Evolutionary conservation across 108 stramenopile species (phyloP).

Genomic region (Thalassiosira profunda): DNA sequence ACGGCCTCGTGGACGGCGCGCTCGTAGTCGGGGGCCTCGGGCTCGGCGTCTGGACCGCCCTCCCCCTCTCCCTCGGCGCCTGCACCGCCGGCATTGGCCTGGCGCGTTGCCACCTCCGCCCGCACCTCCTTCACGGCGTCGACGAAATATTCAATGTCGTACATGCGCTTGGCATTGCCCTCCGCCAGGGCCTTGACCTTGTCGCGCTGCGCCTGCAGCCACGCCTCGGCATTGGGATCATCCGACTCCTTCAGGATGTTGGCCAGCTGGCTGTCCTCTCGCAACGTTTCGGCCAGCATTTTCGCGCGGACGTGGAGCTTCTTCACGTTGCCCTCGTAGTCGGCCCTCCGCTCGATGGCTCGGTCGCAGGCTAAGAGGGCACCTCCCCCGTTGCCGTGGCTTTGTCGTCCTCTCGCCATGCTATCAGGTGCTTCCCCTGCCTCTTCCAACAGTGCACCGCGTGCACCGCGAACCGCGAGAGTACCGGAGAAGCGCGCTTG

Average conservation of each 20-base stretch:
- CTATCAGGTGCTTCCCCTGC: no score
- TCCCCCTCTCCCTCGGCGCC: neutral
- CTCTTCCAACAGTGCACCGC: no score
- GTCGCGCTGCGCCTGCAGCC: conserved; percentile 40
- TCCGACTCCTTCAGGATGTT: conserved; percentile 26
- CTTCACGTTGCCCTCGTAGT: conserved; percentile 29
- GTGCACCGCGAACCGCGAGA: no score
- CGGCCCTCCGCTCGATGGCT: conserved; percentile 49
- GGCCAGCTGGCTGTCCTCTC: conserved; percentile 45
- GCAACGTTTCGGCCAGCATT: conserved; percentile 45
- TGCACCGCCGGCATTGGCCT: conserved; percentile 4
- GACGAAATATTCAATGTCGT: conserved; percentile 49
- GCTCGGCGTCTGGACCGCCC: neutral
- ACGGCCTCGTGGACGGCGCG: conserved; percentile 35
- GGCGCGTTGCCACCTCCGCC: conserved; percentile 20
- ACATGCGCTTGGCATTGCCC: conserved; percentile 50
- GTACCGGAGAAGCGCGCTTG: no score
- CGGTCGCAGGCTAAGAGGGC: conserved; percentile 32
- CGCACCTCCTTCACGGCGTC: conserved; percentile 42
- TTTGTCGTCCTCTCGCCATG: conserved; percentile 11
- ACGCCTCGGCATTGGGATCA: conserved; percentile 11
- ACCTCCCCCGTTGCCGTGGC: conserved; percentile 11
- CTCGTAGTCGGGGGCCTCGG: conserved; percentile 47
- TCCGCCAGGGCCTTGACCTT: conserved; percentile 53
- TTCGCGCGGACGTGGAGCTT: conserved; percentile 38